Conservation (phyloP, 2,329 filamentous ascomycete genomes). For the Sporothrix mexicana region DNA sequence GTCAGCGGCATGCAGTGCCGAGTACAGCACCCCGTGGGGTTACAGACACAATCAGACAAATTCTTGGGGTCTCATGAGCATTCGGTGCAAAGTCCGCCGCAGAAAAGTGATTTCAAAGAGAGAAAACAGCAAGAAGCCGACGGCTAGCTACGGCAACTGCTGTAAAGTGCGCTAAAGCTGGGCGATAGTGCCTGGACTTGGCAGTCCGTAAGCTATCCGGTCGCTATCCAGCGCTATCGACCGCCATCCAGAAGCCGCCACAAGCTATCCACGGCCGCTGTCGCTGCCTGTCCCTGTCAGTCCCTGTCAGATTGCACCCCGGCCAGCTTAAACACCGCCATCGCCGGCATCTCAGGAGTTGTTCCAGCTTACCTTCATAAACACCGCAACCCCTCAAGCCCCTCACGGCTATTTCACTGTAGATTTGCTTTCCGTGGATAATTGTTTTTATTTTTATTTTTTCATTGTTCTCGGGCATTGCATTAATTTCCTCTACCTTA, state of each 20-base stretch:
- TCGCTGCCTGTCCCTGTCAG: background rate
- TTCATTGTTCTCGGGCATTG: background rate
- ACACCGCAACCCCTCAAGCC: conserved; percentile 4
- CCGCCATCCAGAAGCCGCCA: background rate
- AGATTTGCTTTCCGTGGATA: background rate
- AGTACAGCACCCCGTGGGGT: background rate
- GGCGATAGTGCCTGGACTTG: background rate
- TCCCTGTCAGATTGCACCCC: too few relatives aligned
- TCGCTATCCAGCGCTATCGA: conserved; percentile 22
- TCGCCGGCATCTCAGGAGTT: background rate
- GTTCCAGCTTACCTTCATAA: background rate
- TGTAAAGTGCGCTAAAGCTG: background rate
- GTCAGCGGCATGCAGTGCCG: background rate
- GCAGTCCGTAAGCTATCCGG: background rate
- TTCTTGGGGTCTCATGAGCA: conserved; percentile 4
- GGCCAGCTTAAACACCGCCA: background rate
- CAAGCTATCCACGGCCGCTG: background rate
- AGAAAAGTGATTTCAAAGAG: background rate
- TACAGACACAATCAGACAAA: too few relatives aligned
- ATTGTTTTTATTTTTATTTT: background rate
- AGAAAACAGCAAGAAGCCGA: background rate
- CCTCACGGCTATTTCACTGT: background rate
- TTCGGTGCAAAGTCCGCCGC: conserved; percentile 12
- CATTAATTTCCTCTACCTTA: background rate
- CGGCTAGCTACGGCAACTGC: background rate